phyloP scores from a whole-genome alignment of 768 basidiomycete species.

The Leccinum longicurvipes region DNA sequence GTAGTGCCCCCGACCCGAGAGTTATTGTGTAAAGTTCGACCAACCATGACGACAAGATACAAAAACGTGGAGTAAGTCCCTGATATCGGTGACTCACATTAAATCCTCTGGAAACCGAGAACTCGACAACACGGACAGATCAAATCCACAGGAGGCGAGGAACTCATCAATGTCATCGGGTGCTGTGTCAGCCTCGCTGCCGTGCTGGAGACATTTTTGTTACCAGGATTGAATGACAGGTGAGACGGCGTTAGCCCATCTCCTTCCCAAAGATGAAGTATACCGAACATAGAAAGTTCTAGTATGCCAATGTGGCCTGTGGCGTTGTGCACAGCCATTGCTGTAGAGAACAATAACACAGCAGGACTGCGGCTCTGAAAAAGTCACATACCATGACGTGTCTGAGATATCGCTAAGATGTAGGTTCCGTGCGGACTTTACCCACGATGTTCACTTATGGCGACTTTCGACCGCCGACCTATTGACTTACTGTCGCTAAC shows the following conservation, averaged over 20 bases:
- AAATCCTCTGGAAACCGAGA: background rate
- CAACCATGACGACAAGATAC: conserved; percentile 5
- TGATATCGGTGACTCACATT: background rate
- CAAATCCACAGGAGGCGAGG: background rate
- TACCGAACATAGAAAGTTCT: conserved; percentile 10
- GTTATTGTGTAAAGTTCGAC: background rate
- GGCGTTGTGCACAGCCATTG: conserved; percentile 11
- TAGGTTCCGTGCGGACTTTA: conserved; percentile 7
- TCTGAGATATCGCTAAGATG: conserved; percentile 9
- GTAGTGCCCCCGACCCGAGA: background rate
- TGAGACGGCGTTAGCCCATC: background rate
- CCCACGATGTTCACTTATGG: conserved; percentile 3
- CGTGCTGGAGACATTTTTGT: background rate
- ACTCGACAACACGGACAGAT: background rate
- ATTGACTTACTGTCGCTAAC: background rate
- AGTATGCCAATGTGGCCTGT: background rate
- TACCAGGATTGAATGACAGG: background rate
- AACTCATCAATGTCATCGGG: background rate
- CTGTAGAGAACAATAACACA: conserved; percentile 11
- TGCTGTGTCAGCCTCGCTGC: background rate
- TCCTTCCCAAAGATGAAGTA: background rate
- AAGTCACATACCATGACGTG: background rate
- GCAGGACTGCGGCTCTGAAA: conserved; percentile 11
- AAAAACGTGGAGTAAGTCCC: conserved; percentile 8
- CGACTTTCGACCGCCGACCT: conserved; percentile 9